Conservation (phyloP, 2,329 filamentous ascomycete species). For the Ophiostoma sp. region DNA sequence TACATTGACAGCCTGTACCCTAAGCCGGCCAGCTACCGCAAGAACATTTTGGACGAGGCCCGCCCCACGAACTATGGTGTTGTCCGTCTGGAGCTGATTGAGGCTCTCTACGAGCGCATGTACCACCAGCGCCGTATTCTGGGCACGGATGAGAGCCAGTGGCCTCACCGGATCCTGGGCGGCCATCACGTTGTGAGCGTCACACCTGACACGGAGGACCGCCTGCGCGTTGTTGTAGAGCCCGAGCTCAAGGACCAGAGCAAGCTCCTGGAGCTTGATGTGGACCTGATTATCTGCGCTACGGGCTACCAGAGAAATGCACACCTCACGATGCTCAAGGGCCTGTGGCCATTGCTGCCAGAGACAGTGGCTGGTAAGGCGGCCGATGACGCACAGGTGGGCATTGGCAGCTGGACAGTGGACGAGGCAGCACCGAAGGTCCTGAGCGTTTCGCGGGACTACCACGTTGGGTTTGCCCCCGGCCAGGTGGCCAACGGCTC, state of each 20-base stretch:
- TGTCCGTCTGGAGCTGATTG: slow-evolving; percentile 83
- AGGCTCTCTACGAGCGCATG: slow-evolving; percentile 79
- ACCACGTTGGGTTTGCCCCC: slow-evolving; percentile 65
- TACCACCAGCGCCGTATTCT: slow-evolving; percentile 77
- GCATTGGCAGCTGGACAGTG: slow-evolving; percentile 28
- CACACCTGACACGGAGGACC: slow-evolving; percentile 41
- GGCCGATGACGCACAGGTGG: slow-evolving; percentile 17
- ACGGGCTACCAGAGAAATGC: slow-evolving; percentile 78
- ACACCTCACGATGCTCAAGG: slow-evolving; percentile 70
- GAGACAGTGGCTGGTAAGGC: slow-evolving; percentile 30
- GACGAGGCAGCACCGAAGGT: slow-evolving; percentile 34
- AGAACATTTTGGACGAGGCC: slow-evolving; percentile 58
- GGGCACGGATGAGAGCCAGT: slow-evolving; percentile 61
- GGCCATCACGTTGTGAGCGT: slow-evolving; percentile 61
- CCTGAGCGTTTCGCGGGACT: slow-evolving; percentile 70
- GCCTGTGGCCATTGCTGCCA: slow-evolving; percentile 61
- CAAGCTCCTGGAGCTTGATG: slow-evolving; percentile 58
- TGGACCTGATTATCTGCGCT: slow-evolving; percentile 77
- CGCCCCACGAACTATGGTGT: slow-evolving; percentile 91
- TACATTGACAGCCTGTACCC: slow-evolving; percentile 72
- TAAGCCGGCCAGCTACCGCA: slow-evolving; percentile 58
- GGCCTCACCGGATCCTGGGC: slow-evolving; percentile 76
- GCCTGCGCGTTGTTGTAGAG: slow-evolving; percentile 56
- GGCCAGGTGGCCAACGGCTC: slow-evolving; percentile 64
- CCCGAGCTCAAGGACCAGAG: slow-evolving; percentile 31